Evolutionary conservation across 441 rosid species (phyloP), one percentile per base, ranked within the genome.

Genomic region (Populus tomentosa): DNA sequence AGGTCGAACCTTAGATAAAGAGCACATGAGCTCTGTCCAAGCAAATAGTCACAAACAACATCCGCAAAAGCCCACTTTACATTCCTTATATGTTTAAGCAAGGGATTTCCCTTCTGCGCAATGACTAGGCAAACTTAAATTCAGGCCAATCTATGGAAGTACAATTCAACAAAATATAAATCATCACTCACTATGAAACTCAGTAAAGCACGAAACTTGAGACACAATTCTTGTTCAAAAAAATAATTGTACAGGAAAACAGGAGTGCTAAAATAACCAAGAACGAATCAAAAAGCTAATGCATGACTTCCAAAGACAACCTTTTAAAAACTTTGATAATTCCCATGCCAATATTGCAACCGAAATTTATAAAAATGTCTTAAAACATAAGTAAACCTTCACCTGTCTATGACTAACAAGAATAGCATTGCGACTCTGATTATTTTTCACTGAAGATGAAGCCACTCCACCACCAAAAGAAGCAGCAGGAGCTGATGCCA

Each of bases 361-460:
- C 59, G 16, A 50, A 50, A 53, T 53, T 53, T 53, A 53, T 53
- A 53, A 53, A 53, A 53, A 53, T 53, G 61, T 53, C 61, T 18
- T 5, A 66, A 4, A 50, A 69, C 32, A 2, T 35, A 56, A 75
- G 62, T 16, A 59, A 33, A 1, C 28, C 77, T 80, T 83, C 69
- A 94, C 98, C 95, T 96, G 98, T 83, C 99, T 87, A 76, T 89
- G 88, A 85, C 98, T 91, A 75, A 92, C 98, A 71, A 96, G 92
- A 75, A 96, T 92, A 7, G 99, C 90, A 85, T 91, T 92, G 40
- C 98, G 98, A 73, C 75, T 83, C 75, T 87, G 97, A 75, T 80
- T 73, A 16, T 82, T 66, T 79, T 62, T 82, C 26, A 80, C 72
- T 0, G 89, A 80, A 1, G 87, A 71, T 63, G 88, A 72, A 65